Percentiles rank a stretch among this genome's conserved stretches.
Evolutionary conservation across 75 land plant species (phyloP).

Genomic region (Azolla pinnata): DNA sequence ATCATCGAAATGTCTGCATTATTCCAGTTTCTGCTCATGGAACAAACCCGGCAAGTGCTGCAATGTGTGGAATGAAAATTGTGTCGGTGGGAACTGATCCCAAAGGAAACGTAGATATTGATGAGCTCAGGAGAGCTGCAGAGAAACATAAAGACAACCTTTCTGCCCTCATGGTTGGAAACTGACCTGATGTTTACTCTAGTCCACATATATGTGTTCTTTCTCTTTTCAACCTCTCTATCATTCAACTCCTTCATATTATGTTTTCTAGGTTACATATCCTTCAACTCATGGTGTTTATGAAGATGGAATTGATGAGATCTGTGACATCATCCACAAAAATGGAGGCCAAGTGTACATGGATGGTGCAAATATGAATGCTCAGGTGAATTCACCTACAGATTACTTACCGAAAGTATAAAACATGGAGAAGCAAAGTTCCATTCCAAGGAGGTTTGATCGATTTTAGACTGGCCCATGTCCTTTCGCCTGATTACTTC

Average conservation of each 20-base stretch:
- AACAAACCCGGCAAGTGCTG: slow-evolving; percentile 99
- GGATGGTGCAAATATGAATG: slow-evolving; percentile 99
- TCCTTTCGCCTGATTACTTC: no score
- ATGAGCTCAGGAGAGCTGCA: slow-evolving; percentile 75
- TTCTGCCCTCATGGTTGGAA: slow-evolving; percentile 95
- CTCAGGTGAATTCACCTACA: slow-evolving; percentile 78
- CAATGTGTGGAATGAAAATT: slow-evolving; percentile 99
- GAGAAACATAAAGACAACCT: slow-evolving; percentile 77
- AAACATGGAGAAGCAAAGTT: no score
- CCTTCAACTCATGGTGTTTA: slow-evolving; percentile 99
- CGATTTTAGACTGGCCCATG: no score
- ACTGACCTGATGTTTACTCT: no score
- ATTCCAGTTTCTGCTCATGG: slow-evolving; percentile 98
- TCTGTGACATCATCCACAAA: slow-evolving; percentile 91
- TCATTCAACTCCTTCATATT: no score
- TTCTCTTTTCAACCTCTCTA: no score
- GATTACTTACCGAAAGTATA: no score
- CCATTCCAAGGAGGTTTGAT: no score
- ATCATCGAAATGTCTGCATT: slow-evolving; percentile 88
- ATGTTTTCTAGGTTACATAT: slow-evolving; percentile 67
- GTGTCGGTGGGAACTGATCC: slow-evolving; percentile 96
- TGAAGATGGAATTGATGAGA: slow-evolving; percentile 98
- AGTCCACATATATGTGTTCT: no score
- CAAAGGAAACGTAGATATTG: slow-evolving; percentile 91
- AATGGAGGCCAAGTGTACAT: slow-evolving; percentile 99